Base-by-base conservation (phyloP, 495 filamentous ascomycete genomes). In the Alectoria sarmentosa region DNA sequence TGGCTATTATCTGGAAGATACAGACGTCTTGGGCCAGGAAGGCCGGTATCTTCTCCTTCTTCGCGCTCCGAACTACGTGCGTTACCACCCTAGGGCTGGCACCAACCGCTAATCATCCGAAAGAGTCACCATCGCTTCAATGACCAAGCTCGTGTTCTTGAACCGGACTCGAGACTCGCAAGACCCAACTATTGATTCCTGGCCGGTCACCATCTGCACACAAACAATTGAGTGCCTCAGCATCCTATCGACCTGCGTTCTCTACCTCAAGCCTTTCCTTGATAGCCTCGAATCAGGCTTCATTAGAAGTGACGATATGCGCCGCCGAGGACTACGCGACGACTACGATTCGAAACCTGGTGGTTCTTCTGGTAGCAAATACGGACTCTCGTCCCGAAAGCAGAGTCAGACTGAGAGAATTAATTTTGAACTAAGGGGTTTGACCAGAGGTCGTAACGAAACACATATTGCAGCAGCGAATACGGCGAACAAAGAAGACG, bases 221-320 rank as follows among this genome's bases (percentile, higher is more conserved):
- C 76, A 76, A 38, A 70, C 76, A 38, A 70, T 72, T 17, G 72
- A 77, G 28, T 70, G 70, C 8, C 64, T 78, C 4, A 76, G 76
- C 48, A 74, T 79, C 5, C 66, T 77, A 14, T 79, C 78, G 11
- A 72, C 78, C 1, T 81, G 78, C 62, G 70, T 75, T 0, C 77
- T 79, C 0, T 80, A 80, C 52, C 75, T 81, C 38, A 78, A 77
- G 32, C 79, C 79, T 0, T 79, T 82, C 67, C 68, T 81, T 13
- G 74, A 78, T 28, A 77, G 72, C 48, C 65, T 80, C 19, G 74
- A 76, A 52, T 76, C 79, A n/a, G 74, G 76, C 1, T 73, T 78
- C 46, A 73, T 80, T 63, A 70, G 74, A 4, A 69, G 74, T 19
- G 73, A 77, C 41, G 76, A 75, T 41, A 60, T 73, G 44, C 68